These are phyloP conservation scores for Tephrocybe rancida DNA, from an alignment of 768 basidiomycete genomes.

Conservation along the genomic window DNA sequence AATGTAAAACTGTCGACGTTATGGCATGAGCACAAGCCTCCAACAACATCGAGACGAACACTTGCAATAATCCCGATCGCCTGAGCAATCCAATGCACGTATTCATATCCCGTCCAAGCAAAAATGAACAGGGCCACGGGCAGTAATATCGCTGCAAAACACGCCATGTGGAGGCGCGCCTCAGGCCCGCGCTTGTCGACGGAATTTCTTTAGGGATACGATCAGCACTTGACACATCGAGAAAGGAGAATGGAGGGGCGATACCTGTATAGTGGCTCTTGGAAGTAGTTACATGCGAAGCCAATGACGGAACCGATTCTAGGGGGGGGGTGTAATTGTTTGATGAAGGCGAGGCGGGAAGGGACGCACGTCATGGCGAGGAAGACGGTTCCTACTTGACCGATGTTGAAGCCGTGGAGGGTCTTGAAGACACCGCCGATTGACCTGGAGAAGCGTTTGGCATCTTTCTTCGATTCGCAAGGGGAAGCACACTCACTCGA, in stretches of 20 bases:
- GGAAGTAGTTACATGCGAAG: constrained; percentile 45
- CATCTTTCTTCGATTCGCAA: background rate
- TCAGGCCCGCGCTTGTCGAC: constrained; percentile 45
- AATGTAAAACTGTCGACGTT: constrained; percentile 44
- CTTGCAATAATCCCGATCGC: constrained; percentile 52
- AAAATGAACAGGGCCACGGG: constrained; percentile 73
- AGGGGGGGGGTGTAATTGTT: background rate
- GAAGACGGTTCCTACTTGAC: constrained; percentile 63
- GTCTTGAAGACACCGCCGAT: constrained; percentile 55
- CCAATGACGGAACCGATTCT: constrained; percentile 62
- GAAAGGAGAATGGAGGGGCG: constrained; percentile 10
- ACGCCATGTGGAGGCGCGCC: constrained; percentile 62
- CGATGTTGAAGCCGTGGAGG: constrained; percentile 61
- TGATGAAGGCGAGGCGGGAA: background rate
- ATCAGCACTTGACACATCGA: background rate
- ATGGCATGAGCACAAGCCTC: no score
- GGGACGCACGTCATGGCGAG: constrained; percentile 49
- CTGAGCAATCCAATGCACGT: constrained; percentile 63
- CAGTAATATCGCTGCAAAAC: constrained; percentile 53
- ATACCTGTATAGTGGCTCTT: constrained; percentile 53
- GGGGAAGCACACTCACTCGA: constrained; percentile 43
- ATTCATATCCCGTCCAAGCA: constrained; percentile 62
- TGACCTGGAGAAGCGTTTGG: constrained; percentile 37
- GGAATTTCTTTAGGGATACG: constrained; percentile 26
- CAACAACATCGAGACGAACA: no score